A percentile compares a stretch with the other conserved stretches of the same genome.
These are phyloP conservation scores for Boletus sp. DNA, from an alignment of 768 basidiomycete species.

Conservation along the genomic window DNA sequence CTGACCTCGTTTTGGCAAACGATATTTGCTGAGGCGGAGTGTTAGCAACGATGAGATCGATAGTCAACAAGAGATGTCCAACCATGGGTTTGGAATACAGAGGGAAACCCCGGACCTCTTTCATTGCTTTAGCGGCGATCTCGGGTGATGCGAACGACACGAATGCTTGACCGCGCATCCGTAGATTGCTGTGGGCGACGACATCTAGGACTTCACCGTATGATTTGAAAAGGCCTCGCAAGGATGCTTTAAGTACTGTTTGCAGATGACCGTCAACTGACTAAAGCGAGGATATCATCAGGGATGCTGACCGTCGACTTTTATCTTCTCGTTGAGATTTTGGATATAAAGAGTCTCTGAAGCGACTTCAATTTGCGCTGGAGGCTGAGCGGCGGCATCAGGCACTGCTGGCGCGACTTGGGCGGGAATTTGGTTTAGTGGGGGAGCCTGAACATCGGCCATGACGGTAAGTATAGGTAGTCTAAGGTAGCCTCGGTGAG, in stretches of 20 bases:
- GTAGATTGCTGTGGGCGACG: slow-evolving; percentile 89
- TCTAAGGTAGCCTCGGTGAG: too few species aligned
- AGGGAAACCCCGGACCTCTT: slow-evolving; percentile 91
- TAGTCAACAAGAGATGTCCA: slow-evolving; percentile 14
- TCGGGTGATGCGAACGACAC: slow-evolving; percentile 86
- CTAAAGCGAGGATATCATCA: slow-evolving; percentile 1
- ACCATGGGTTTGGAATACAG: slow-evolving; percentile 98
- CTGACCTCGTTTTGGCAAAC: slow-evolving; percentile 85
- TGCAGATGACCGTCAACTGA: slow-evolving; percentile 6
- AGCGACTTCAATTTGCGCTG: slow-evolving; percentile 42
- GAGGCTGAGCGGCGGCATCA: slow-evolving; percentile 13
- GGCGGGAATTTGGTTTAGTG: slow-evolving; percentile 26
- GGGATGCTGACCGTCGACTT: slow-evolving; percentile 56
- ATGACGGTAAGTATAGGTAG: slow-evolving; percentile 31
- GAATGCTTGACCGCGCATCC: slow-evolving; percentile 99
- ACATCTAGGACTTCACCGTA: slow-evolving; percentile 94
- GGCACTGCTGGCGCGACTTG: slow-evolving; percentile 21
- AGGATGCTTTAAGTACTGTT: slow-evolving; percentile 81
- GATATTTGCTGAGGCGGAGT: slow-evolving; percentile 77
- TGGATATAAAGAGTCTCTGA: slow-evolving; percentile 94
- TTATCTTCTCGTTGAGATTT: slow-evolving; percentile 94
- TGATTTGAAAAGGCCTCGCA: slow-evolving; percentile 85
- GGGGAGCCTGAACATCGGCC: slow-evolving; percentile 37
- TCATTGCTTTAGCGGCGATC: slow-evolving; percentile 81
- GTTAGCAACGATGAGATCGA: not conserved